Percentiles rank a stretch among this genome's conserved stretches.
Evolutionary conservation across 495 filamentous ascomycete genomes (phyloP).

Genomic region (Lineolata rhizophorae): DNA sequence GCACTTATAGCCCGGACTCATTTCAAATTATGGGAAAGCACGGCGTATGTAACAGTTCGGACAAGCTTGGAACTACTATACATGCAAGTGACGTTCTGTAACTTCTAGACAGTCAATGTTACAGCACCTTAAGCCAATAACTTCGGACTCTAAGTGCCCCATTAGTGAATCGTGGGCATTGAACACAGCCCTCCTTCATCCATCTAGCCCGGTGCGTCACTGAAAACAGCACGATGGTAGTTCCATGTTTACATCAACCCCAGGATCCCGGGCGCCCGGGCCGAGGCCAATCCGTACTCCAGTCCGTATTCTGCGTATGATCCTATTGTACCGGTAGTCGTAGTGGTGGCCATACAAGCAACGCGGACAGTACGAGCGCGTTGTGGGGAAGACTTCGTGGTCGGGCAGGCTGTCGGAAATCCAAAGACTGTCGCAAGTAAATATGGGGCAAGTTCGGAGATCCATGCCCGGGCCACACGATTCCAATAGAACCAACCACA

Average conservation of each 20-base stretch:
- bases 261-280: neutral
- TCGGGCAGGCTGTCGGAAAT: neutral
- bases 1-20: too few relatives aligned
- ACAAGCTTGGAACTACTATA: too few relatives aligned
- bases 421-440: neutral
- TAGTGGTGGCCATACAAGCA: neutral
- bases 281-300: slow-evolving; percentile 2
- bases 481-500: neutral
- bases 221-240: too few relatives aligned
- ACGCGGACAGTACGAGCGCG: neutral
- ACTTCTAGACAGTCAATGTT: too few relatives aligned
- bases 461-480: neutral
- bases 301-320: neutral
- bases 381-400: neutral
- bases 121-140: too few relatives aligned
- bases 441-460: neutral
- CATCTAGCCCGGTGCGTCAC: too few relatives aligned
- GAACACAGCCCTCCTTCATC: too few relatives aligned
- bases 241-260: neutral
- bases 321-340: neutral
- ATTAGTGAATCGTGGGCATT: too few relatives aligned
- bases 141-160: too few relatives aligned
- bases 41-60: too few relatives aligned
- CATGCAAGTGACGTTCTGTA: too few relatives aligned
- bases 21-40: too few relatives aligned